phyloP scores from a whole-genome alignment of 1,284 basidiomycete species.

The Ustilago nuda region DNA sequence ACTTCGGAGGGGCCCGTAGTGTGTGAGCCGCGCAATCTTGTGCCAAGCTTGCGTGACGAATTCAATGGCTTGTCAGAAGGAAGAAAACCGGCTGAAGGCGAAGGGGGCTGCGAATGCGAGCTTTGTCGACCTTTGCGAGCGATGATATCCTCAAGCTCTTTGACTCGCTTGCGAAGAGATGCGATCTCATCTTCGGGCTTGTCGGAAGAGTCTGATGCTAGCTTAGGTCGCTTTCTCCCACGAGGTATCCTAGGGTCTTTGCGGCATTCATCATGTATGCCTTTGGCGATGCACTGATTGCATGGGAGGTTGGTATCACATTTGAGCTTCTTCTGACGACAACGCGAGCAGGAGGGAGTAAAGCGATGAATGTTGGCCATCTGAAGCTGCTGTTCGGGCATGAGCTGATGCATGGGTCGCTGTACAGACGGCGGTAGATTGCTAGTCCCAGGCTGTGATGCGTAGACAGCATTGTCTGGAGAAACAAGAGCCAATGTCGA shows the following conservation, averaged over 20 bases:
- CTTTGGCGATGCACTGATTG: constrained; percentile 58
- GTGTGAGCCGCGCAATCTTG: constrained; percentile 29
- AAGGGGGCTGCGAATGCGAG: constrained; percentile 13
- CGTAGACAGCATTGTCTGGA: not conserved
- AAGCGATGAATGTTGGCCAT: constrained; percentile 45
- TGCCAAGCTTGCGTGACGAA: constrained; percentile 27
- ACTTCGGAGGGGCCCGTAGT: constrained; percentile 29
- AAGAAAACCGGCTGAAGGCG: constrained; percentile 14
- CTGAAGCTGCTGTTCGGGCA: constrained; percentile 46
- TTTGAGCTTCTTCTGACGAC: constrained; percentile 55
- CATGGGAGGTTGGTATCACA: constrained; percentile 52
- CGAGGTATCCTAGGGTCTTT: constrained; percentile 50
- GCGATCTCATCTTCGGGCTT: constrained; percentile 33
- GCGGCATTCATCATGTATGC: constrained; percentile 48
- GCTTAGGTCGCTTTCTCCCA: constrained; percentile 51
- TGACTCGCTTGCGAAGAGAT: constrained; percentile 36
- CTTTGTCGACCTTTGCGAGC: not conserved
- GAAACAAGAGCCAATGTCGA: not conserved
- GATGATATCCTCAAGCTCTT: constrained; percentile 33
- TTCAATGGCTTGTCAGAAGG: constrained; percentile 17
- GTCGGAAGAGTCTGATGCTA: constrained; percentile 15
- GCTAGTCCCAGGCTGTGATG: constrained; percentile 1
- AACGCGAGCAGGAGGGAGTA: constrained; percentile 51
- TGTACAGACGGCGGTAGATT: constrained; percentile 26
- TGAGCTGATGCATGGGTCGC: constrained; percentile 36